Base-by-base conservation (phyloP, 345 rosid genomes). In the Capsella bursapastoris region DNA sequence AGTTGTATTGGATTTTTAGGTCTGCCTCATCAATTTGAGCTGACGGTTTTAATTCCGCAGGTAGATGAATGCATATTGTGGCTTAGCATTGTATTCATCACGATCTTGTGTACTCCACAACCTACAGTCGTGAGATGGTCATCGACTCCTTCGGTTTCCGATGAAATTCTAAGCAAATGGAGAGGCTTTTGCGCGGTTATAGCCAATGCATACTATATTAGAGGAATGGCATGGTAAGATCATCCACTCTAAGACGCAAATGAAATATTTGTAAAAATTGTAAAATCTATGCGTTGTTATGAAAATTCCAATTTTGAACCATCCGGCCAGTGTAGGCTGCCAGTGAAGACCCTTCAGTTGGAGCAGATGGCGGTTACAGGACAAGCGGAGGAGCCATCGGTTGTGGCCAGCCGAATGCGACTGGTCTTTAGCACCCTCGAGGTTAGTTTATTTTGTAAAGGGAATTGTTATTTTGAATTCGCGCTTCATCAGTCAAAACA, bases 171-270 rank as follows among this genome's bases (percentile, higher is more conserved):
- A 60, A 78, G 76, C 51, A 79, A 79, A n/a, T 91, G 97, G 96
- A 87, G 86, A 82, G 98, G 98, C 68, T 93, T 93, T 76, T 91
- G 96, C 66, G 94, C 94, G 27, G 80, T 93, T 41, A 93, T 93
- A 72, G 97, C 97, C 71, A 89, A 93, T 79, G 97, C 97, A 62
- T 93, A 89, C 77, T 93, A 71, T 67, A 18, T 86, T 4, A 83
- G 83, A 72, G 97, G 94, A 81, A 93, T 89, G 98, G 97, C 97
- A 71, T 93, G 98, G 98, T 89, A 66, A 91, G 92, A 32, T 64
- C 40, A n/a, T 29, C 40, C 38, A 53, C 27, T 27, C 13, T 1
- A 55, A 57, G 44, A 44, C 10, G 58, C 11, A 8, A n/a, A 48
- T 10, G 12, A 8, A 6, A 50, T 15, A 53, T 45, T 34, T 44